These are phyloP conservation scores for Cronartium ribicola DNA, from an alignment of 1,284 basidiomycete species.

Conservation along the genomic window DNA sequence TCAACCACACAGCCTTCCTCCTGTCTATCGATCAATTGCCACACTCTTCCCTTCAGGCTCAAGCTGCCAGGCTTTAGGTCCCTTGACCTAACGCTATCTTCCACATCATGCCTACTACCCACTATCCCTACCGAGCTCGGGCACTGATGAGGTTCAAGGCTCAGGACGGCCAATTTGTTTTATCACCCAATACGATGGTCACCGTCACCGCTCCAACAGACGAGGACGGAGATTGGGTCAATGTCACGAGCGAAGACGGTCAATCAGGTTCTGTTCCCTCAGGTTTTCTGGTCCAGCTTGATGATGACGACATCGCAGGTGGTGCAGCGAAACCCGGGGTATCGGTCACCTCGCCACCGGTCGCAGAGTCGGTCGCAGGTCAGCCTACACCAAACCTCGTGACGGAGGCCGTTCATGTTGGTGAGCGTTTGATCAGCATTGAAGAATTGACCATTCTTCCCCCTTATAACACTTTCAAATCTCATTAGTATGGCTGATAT, in stretches of 20 bases:
- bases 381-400: neutral
- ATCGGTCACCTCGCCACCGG: neutral
- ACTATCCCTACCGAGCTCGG: slow-evolving; percentile 34
- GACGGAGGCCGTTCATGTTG: neutral
- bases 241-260: slow-evolving; percentile 14
- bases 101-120: slow-evolving; percentile 14
- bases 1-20: too few relatives aligned
- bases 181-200: slow-evolving; percentile 17
- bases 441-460: too few relatives aligned
- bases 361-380: neutral
- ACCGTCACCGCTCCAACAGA: slow-evolving; percentile 35
- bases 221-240: slow-evolving; percentile 36
- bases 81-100: too few relatives aligned
- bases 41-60: too few relatives aligned
- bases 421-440: neutral
- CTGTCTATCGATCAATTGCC: too few relatives aligned
- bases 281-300: slow-evolving; percentile 34
- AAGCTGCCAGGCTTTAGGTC: too few relatives aligned
- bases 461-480: neutral
- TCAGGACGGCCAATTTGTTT: slow-evolving; percentile 38
- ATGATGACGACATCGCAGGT: neutral
- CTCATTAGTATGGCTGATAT: neutral
- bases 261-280: slow-evolving; percentile 33
- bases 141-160: slow-evolving; percentile 42
- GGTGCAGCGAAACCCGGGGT: neutral